Conservation (phyloP, 345 rosid species). For the Psidium guajava region DNA sequence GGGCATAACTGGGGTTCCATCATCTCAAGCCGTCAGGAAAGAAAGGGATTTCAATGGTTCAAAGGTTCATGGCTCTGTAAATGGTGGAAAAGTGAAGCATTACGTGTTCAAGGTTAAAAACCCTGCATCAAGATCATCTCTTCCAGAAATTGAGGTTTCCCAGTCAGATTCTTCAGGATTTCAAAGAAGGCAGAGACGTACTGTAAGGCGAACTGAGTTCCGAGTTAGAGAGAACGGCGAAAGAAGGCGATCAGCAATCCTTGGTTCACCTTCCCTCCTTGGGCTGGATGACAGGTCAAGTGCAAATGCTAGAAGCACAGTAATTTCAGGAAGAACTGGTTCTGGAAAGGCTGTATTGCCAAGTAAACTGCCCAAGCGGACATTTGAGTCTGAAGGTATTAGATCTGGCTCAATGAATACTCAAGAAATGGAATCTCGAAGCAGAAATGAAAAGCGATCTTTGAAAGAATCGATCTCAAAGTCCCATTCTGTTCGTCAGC, state of each 20-base stretch:
- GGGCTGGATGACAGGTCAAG: slow-evolving; percentile 39
- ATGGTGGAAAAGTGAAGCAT: slow-evolving; percentile 36
- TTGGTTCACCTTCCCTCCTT: slow-evolving; percentile 20
- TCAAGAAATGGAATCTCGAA: slow-evolving; percentile 31
- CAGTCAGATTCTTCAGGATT: slow-evolving; percentile 42
- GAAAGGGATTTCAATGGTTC: slow-evolving; percentile 20
- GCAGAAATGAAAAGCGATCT: slow-evolving; percentile 32
- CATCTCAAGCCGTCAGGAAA: slow-evolving; percentile 12
- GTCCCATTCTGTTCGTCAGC: slow-evolving; percentile 24
- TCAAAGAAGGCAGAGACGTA: slow-evolving; percentile 48
- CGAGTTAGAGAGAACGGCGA: slow-evolving; percentile 58
- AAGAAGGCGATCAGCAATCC: slow-evolving; percentile 18
- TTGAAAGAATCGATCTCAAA: slow-evolving; percentile 36
- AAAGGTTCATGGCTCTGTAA: slow-evolving; percentile 24
- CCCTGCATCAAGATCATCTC: slow-evolving; percentile 39
- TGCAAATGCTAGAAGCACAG: slow-evolving; percentile 27
- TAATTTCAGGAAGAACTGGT: slow-evolving; percentile 25
- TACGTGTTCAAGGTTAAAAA: slow-evolving; percentile 35
- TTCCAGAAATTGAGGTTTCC: slow-evolving; percentile 38
- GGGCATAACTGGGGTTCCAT: slow-evolving; percentile 19
- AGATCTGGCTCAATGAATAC: slow-evolving; percentile 17
- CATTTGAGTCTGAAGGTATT: slow-evolving; percentile 32
- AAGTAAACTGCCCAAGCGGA: slow-evolving; percentile 47
- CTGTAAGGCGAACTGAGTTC: slow-evolving; percentile 49
- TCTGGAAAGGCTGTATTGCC: slow-evolving; percentile 37